Base-by-base conservation (phyloP, 2,329 filamentous ascomycete species). In the Ploettnerulaceae sp. region DNA sequence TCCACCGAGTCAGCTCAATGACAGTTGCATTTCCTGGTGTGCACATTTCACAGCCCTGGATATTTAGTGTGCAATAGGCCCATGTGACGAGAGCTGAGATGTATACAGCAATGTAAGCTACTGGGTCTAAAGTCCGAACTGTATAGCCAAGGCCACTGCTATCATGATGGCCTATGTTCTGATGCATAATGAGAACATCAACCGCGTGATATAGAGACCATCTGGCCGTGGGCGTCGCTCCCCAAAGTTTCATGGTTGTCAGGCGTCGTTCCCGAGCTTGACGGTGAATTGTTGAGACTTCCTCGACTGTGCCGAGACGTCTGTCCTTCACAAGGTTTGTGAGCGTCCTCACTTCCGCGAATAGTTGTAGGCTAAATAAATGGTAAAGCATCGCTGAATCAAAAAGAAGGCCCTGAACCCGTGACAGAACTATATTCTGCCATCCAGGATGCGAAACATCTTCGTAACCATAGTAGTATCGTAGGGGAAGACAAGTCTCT, bases 361-460 rank as follows among this genome's bases (percentile, higher is more conserved):
- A 63, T 0, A 71, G 51, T 26, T 69, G 63, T 11, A 71, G 52
- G 2, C 48, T 61, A 34, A 69, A 60, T 2, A 70, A 55, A 32
- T 69, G 64, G 34, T 68, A 66, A 0, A 69, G 60, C 54, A 68
- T 64, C 3, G 58, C 48, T 1, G 64, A 58, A 17, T 66, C 64
- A 1, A 66, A 63, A 3, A 65, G 50, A 8, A 64, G 51, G 2
- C 51, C 54, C 12, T 63, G 60, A 18, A 69, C 56, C 7, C 67
- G 61, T 0, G 45, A 48, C 1, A 25, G 37, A 7, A 57, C 48
- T 5, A 44, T 38, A 4, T 47, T 26, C 36, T 59, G 40, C 51
- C 51, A 55, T 17, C 43, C 49, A 5, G 46, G 47, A 7, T 53
- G 15, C 5, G 40, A 32, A 7, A 53, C 42, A 21, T 58, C 51